These are phyloP conservation scores for Zanthoxylum bungeanum DNA, from an alignment of 345 rosid genomes.

Conservation along the genomic window DNA sequence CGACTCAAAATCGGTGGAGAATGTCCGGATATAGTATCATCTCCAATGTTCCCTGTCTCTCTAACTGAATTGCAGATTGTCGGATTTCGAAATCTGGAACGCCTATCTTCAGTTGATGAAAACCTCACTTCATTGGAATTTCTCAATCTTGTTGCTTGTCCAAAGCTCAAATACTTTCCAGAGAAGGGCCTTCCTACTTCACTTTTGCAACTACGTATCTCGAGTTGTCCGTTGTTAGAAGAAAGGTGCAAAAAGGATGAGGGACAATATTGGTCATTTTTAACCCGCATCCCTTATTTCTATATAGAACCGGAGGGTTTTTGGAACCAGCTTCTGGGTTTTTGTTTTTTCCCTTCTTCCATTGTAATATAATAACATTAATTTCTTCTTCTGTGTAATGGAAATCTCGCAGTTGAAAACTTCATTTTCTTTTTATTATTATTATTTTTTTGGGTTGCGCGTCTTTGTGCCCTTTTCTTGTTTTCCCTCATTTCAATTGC, in stretches of 20 bases:
- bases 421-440: too few relatives aligned
- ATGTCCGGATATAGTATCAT: slow-evolving; percentile 9
- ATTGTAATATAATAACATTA: too few relatives aligned
- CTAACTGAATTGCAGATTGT: neutral
- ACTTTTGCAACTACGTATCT: neutral
- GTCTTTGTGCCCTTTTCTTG: too few relatives aligned
- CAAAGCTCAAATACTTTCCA: slow-evolving; percentile 9
- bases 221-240: neutral
- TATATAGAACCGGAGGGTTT: too few relatives aligned
- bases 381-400: too few relatives aligned
- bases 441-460: too few relatives aligned
- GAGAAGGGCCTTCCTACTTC: neutral
- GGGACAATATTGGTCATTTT: too few relatives aligned
- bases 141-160: neutral
- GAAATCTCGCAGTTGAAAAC: too few relatives aligned
- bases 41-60: slow-evolving; percentile 18
- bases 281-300: too few relatives aligned
- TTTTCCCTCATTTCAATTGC: too few relatives aligned
- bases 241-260: neutral
- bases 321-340: too few relatives aligned
- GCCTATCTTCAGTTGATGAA: slow-evolving; percentile 1
- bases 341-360: too few relatives aligned
- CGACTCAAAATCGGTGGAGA: slow-evolving; percentile 2
- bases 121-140: slow-evolving; percentile 19
- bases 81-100: slow-evolving; percentile 17